Conservation (phyloP, 345 rosid genomes). For the Barbarea vulgaris region DNA sequence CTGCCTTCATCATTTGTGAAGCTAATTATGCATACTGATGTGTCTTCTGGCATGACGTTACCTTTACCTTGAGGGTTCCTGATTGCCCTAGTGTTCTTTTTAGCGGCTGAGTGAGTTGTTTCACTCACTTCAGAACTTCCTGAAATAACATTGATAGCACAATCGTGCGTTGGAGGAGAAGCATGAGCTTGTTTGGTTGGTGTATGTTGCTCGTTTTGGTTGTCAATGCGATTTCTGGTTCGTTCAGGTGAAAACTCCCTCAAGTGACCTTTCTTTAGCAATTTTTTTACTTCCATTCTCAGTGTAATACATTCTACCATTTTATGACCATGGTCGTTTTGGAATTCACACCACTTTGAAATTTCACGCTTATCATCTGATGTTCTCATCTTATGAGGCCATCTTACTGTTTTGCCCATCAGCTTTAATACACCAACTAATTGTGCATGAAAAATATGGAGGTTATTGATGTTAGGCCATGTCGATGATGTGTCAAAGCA, state of each 20-base stretch:
- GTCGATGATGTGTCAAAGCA: neutral
- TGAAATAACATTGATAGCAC: neutral
- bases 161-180: no score
- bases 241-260: neutral
- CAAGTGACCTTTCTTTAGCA: neutral
- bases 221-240: neutral
- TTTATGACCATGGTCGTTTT: neutral
- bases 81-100: neutral
- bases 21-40: no score
- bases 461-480: neutral
- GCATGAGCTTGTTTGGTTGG: neutral
- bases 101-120: neutral
- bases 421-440: neutral
- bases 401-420: neutral
- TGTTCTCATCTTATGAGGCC: neutral
- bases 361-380: neutral
- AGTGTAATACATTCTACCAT: neutral
- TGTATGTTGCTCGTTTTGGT: neutral
- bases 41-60: neutral
- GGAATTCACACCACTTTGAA: neutral
- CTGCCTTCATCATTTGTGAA: no score
- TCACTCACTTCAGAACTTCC: neutral
- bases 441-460: neutral
- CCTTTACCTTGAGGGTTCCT: neutral
- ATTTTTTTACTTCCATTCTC: neutral